Conservation (phyloP, 1,284 basidiomycete species). For the Tylopilus sp. region DNA sequence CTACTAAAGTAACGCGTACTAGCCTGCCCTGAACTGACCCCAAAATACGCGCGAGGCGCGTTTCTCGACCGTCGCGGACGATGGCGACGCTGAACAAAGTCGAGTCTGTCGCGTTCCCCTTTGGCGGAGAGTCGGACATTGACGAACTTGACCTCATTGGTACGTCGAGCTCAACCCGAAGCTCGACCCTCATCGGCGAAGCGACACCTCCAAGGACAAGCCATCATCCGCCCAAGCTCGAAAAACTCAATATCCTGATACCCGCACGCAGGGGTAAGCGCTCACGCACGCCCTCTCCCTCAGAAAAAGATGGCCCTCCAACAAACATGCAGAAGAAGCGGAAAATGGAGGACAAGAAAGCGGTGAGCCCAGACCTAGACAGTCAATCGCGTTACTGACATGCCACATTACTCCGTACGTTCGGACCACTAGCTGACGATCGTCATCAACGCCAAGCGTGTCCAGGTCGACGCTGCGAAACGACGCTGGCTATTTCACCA, state of each 20-base stretch:
- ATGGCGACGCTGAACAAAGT: background rate
- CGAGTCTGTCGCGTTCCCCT: slow-evolving; percentile 8
- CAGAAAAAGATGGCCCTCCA: background rate
- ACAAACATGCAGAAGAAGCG: slow-evolving; percentile 30
- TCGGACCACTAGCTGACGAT: slow-evolving; percentile 35
- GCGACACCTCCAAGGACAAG: slow-evolving; percentile 21
- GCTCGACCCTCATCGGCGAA: slow-evolving; percentile 31
- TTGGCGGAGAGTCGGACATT: slow-evolving; percentile 15
- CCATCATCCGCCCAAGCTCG: background rate
- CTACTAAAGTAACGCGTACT: slow-evolving; percentile 10
- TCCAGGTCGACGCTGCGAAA: slow-evolving; percentile 36
- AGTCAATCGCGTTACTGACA: background rate
- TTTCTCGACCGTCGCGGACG: background rate
- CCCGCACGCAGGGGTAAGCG: slow-evolving; percentile 21
- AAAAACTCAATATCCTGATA: slow-evolving; percentile 8
- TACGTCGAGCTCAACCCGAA: slow-evolving; percentile 24
- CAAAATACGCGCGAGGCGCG: background rate
- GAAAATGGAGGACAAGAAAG: slow-evolving; percentile 38
- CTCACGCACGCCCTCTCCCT: slow-evolving; percentile 10
- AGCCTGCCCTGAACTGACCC: slow-evolving; percentile 19
- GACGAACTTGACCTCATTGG: slow-evolving; percentile 32
- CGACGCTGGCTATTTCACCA: slow-evolving; percentile 42
- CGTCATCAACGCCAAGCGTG: slow-evolving; percentile 34
- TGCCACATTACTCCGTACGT: background rate
- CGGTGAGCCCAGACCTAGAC: slow-evolving; percentile 27